phyloP scores from a whole-genome alignment of 2,329 filamentous ascomycete species.

The Fusarium acutatum region DNA sequence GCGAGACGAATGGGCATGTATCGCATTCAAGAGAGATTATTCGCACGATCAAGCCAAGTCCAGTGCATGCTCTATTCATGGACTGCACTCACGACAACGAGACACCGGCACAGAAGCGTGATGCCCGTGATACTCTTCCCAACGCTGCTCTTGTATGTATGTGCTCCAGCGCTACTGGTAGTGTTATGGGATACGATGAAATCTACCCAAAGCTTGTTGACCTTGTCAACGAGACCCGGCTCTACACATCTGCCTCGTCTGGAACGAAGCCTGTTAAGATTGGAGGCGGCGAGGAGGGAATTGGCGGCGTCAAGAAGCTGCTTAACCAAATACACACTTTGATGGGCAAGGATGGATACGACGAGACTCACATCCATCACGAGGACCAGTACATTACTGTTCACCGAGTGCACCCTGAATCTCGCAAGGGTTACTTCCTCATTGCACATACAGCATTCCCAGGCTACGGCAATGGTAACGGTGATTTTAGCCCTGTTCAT shows the following conservation, averaged over 20 bases:
- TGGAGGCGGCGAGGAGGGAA: constrained; percentile 80
- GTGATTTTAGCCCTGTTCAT: constrained; percentile 79
- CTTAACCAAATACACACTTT: constrained; percentile 93
- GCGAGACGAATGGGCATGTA: constrained; percentile 41
- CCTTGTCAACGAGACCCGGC: constrained; percentile 85
- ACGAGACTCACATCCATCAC: constrained; percentile 96
- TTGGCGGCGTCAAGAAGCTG: constrained; percentile 89
- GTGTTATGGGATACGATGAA: constrained; percentile 98
- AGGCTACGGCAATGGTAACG: constrained; percentile 86
- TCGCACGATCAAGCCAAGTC: constrained; percentile 83
- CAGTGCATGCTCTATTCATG: constrained; percentile 96
- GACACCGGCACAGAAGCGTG: constrained; percentile 91
- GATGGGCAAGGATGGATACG: constrained; percentile 95
- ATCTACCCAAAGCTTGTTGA: constrained; percentile 95
- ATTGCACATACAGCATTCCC: constrained; percentile 97
- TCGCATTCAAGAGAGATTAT: constrained; percentile 69
- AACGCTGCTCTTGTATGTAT: constrained; percentile 95
- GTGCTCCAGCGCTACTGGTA: constrained; percentile 93
- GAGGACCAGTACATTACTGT: constrained; percentile 97
- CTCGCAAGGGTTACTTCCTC: constrained; percentile 91
- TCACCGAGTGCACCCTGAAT: constrained; percentile 91
- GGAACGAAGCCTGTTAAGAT: constrained; percentile 65
- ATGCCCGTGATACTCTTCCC: constrained; percentile 91
- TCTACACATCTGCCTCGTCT: constrained; percentile 83
- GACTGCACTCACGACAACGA: constrained; percentile 99